These are phyloP conservation scores for Colletotrichum shisoi DNA, from an alignment of 2,329 filamentous ascomycete species.

Conservation along the genomic window DNA sequence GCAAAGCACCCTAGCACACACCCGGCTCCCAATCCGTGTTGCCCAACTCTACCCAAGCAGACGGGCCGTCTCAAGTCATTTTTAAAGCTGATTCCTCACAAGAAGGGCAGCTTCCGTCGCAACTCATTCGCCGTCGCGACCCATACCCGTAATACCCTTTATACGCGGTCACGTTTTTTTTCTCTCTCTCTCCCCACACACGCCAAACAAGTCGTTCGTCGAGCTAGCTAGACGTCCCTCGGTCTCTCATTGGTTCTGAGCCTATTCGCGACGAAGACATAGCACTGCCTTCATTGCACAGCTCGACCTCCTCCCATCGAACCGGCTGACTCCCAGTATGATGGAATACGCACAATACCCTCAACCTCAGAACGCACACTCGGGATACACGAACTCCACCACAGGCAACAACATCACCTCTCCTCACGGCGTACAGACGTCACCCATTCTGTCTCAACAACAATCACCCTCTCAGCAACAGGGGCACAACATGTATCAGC, in stretches of 20 bases:
- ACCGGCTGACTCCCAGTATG: conserved; percentile 53
- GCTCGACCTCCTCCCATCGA: conserved; percentile 11
- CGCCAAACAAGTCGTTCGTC: conserved; percentile 18
- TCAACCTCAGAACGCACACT: conserved; percentile 71
- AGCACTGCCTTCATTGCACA: conserved; percentile 38
- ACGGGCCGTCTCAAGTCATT: conserved; percentile 44
- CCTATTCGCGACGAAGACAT: conserved; percentile 46
- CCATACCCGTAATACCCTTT: conserved; percentile 35
- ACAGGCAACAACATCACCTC: conserved; percentile 71
- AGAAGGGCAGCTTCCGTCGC: conserved; percentile 41
- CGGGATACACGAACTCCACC: conserved; percentile 68
- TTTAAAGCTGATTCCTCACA: conserved; percentile 47
- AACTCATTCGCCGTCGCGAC: conserved; percentile 39
- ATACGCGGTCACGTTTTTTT: conserved; percentile 24
- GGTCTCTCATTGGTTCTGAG: conserved; percentile 30
- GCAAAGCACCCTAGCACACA: conserved; percentile 56
- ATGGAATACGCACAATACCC: conserved; percentile 82
- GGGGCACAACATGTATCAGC: conserved; percentile 80
- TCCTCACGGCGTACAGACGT: conserved; percentile 75
- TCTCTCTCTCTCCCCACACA: background rate
- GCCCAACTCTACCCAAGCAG: conserved; percentile 57
- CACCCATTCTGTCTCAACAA: conserved; percentile 81
- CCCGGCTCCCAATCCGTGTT: conserved; percentile 52
- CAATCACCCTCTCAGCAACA: conserved; percentile 68
- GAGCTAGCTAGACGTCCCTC: conserved; percentile 12